A percentile compares a stretch with the other conserved stretches of the same genome.
These are phyloP conservation scores for Talaromyces borbonicus DNA, from an alignment of 495 filamentous ascomycete genomes.

Conservation along the genomic window DNA sequence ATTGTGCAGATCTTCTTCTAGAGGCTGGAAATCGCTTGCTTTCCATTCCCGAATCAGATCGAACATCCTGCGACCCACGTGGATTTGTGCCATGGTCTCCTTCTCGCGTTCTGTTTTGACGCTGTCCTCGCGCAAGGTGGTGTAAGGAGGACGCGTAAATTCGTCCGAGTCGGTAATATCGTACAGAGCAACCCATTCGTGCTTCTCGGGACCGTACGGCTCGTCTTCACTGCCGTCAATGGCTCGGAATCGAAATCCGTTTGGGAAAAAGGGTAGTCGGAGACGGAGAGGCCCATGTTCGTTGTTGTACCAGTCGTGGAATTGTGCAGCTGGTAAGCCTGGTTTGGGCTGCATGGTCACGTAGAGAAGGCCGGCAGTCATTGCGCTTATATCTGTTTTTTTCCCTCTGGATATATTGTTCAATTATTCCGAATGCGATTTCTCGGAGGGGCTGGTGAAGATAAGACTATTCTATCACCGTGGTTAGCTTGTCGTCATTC, in stretches of 20 bases:
- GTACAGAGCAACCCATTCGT: constrained; percentile 69
- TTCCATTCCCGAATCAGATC: constrained; percentile 48
- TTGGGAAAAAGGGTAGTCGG: constrained; percentile 59
- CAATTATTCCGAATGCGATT: too few relatives aligned
- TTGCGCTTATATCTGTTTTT: neutral
- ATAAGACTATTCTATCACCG: too few relatives aligned
- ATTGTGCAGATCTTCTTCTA: constrained; percentile 47
- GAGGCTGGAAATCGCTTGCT: constrained; percentile 39
- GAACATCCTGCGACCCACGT: constrained; percentile 58
- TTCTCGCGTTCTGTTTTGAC: constrained; percentile 65
- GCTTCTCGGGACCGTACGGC: constrained; percentile 23
- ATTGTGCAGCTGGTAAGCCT: constrained; percentile 53
- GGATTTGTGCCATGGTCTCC: constrained; percentile 65
- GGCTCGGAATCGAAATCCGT: constrained; percentile 69
- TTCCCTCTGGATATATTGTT: neutral
- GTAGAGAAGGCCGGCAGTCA: constrained; percentile 55
- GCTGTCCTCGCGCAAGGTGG: constrained; percentile 48
- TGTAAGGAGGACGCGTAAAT: constrained; percentile 57
- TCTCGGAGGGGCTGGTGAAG: too few relatives aligned
- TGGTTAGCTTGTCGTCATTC: neutral
- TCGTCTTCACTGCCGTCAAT: constrained; percentile 33
- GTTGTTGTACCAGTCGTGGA: constrained; percentile 88
- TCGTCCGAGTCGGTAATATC: constrained; percentile 66
- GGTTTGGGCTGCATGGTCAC: constrained; percentile 68
- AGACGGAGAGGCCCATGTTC: constrained; percentile 75